Base-by-base conservation (phyloP, 2,329 filamentous ascomycete species). In the Ilyonectria mors-panacis region DNA sequence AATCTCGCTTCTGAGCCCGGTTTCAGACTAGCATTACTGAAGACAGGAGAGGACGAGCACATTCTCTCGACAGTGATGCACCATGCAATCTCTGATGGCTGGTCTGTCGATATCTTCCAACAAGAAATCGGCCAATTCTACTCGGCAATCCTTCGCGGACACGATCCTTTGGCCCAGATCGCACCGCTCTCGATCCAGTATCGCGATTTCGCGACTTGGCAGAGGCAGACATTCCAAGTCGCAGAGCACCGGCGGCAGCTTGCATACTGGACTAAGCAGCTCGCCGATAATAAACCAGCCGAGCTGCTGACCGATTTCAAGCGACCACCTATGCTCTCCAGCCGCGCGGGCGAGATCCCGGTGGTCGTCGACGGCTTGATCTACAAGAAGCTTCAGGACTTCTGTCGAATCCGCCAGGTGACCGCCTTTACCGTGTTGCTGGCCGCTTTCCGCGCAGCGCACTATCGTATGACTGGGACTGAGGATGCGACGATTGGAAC, bases 201-300 rank as follows among this genome's bases (percentile, higher is more conserved):
- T 8, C 4, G 28, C 12, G 37, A 39, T 13, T 39, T 17, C 17
- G 12, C 73, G 1, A 30, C 54, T 17, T 37, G 33, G 37, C 19
- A 30, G n/a, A 23, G 30, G 21, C 8, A 84, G n/a, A n/a, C n/a
- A n/a, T n/a, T n/a, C 0, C 79, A 81, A 1, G 71, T 48, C 1
- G 44, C 39, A 12, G 37, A 67, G 6, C 57, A 71, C 6, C n/a
- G 70, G 13, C 50, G 21, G 2, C 72, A 48, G 23, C 45, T 48
- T 6, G n/a, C 17, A 6, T 59, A 65, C 26, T 65, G 63, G 63
- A 39, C 26, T 9, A 28, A 17, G 5, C 45, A 65, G 15, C 37
- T 65, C n/a, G 7, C 6, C 13, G 13, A 5, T 6, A 61, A 61
- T 33, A 59, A 42, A 35, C 65, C 47, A 44, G 73, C 68, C 35